Evolutionary conservation across 169 alveolate species (phyloP), one percentile per base, ranked within the genome.

Genomic region (Pseudocohnilembus persalinus): DNA sequence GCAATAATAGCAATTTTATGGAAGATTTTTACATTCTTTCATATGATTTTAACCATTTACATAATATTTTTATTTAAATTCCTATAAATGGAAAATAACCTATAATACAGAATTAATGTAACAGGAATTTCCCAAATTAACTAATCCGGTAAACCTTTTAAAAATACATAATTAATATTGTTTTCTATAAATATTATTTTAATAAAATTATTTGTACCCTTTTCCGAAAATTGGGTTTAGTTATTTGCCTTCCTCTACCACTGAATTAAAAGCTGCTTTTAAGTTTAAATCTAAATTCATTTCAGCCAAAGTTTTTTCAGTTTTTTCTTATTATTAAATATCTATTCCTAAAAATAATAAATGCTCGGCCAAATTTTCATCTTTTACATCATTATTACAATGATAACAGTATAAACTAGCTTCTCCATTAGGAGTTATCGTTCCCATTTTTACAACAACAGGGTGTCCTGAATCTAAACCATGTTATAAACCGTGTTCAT

Each of bases 51-150:
- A 31, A n/a, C 93, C 93, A n/a, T 81, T 78, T 74, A 81, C 87
- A 74, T 49, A 84, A 83, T 89, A 96, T 34, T 86, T 73, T 32
- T 92, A 63, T 77, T 78, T 75, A 72, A 93, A 94, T 82, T 91
- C 96, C 26, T 92, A 96, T 1, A 92, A 74, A 15, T 94, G 77
- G 81, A 95, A 89, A 0, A 96, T 83, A 29, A 91, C 90, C 83
- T 96, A 91, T 24, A 96, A 81, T 0, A 96, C 94, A 15, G 96
- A 94, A 80, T 93, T 94, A 88, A 95, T 90, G 81, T 96, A 96
- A 81, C 98, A 96, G n/a, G 97, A 88, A 81, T 96, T 96, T 26
- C 98, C 98, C 31, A 96, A 85, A 83, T 96, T 96, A 73, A 89
- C 93, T 74, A 94, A 73, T 24, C 98, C 98, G 74, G 97, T 96